A percentile compares a stretch with the other conserved stretches of the same genome.
These are phyloP conservation scores for Cladophialophora carrionii DNA, from an alignment of 2,329 filamentous ascomycete genomes.

Conservation along the genomic window DNA sequence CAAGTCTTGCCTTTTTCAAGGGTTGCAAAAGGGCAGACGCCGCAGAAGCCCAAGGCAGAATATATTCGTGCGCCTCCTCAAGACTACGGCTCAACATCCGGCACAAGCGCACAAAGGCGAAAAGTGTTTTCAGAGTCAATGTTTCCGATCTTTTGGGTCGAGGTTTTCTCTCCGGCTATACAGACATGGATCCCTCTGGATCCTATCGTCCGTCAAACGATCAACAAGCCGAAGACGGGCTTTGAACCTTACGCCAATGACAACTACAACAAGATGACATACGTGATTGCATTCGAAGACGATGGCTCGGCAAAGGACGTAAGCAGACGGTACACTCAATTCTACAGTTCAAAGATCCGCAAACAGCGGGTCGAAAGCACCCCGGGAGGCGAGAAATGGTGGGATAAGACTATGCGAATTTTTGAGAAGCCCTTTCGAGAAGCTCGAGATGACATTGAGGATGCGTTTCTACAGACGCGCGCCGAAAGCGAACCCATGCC, in stretches of 20 bases:
- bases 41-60: conserved; percentile 46
- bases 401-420: conserved; percentile 50
- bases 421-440: conserved; percentile 51
- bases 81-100: conserved; percentile 25
- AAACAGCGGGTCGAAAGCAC: conserved; percentile 75
- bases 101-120: conserved; percentile 16
- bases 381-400: conserved; percentile 61
- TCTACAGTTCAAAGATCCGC: conserved; percentile 87
- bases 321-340: conserved; percentile 82
- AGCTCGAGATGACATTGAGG: conserved; percentile 82
- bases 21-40: conserved; percentile 49
- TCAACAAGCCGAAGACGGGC: conserved; percentile 69
- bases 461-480: conserved; percentile 71
- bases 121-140: conserved; percentile 61
- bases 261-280: conserved; percentile 73
- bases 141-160: conserved; percentile 91
- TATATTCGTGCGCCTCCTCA: conserved; percentile 43
- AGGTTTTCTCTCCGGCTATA: conserved; percentile 80
- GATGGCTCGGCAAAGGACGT: conserved; percentile 81
- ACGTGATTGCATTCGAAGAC: conserved; percentile 82
- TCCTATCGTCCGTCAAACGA: conserved; percentile 75
- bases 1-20: conserved; percentile 75
- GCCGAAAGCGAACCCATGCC: conserved; percentile 82
- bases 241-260: conserved; percentile 85
- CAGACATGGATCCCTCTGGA: conserved; percentile 94